A percentile compares a stretch with the other conserved stretches of the same genome.
Evolutionary conservation across 331 rosid species (phyloP).

Genomic region (Pyrus hybrid): DNA sequence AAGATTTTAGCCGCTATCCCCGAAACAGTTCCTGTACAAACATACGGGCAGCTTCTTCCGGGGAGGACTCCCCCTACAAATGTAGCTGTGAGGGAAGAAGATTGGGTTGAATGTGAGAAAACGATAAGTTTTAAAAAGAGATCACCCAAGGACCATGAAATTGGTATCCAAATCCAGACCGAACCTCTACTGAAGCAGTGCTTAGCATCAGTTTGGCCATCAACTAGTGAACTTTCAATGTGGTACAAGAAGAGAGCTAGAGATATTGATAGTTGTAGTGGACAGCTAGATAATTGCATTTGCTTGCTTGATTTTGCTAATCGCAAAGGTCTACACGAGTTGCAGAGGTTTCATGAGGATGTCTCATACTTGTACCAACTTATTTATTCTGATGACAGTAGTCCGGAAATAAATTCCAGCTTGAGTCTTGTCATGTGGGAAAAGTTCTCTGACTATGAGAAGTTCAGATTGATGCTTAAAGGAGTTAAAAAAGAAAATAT

Average conservation of each 20-base stretch:
- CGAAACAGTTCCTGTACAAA: slow-evolving; percentile 83
- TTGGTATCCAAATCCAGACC: slow-evolving; percentile 52
- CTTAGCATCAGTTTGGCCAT: slow-evolving; percentile 75
- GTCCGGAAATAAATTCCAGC: slow-evolving; percentile 33
- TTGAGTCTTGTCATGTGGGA: slow-evolving; percentile 70
- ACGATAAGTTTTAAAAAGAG: slow-evolving; percentile 46
- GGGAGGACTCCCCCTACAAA: slow-evolving; percentile 75
- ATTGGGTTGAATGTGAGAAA: slow-evolving; percentile 97
- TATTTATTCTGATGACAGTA: slow-evolving; percentile 60
- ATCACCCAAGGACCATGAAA: slow-evolving; percentile 37
- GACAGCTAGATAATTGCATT: slow-evolving; percentile 84
- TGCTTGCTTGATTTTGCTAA: slow-evolving; percentile 70
- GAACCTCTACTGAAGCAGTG: slow-evolving; percentile 79
- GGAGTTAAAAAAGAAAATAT: slow-evolving; percentile 71
- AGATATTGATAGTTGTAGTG: slow-evolving; percentile 69
- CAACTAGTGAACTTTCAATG: slow-evolving; percentile 47
- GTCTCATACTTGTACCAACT: slow-evolving; percentile 61
- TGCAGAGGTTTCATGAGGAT: slow-evolving; percentile 65
- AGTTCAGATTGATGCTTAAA: slow-evolving; percentile 77
- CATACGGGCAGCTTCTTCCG: slow-evolving; percentile 90
- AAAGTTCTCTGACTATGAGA: slow-evolving; percentile 63
- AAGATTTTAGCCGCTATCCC: slow-evolving; percentile 82
- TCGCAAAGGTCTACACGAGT: slow-evolving; percentile 64
- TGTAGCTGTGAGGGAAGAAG: slow-evolving; percentile 73
- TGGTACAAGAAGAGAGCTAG: slow-evolving; percentile 87